Evolutionary conservation across 495 filamentous ascomycete genomes (phyloP).

Genomic region (Xylaria acuta): DNA sequence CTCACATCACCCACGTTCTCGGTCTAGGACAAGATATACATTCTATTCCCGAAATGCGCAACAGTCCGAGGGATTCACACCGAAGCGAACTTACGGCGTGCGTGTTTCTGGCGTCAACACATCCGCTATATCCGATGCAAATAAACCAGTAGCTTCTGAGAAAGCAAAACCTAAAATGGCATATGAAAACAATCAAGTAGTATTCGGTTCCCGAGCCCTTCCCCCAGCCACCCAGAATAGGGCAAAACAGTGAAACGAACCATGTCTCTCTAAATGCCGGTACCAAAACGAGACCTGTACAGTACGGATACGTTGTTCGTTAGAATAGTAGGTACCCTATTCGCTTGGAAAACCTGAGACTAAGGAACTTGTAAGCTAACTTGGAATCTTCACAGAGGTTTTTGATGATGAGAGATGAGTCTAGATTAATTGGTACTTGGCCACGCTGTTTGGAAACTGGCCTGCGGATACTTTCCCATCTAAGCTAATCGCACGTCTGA

Average conservation of each 20-base stretch:
- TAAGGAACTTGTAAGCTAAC: neutral
- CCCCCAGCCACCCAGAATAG: neutral
- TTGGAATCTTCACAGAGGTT: neutral
- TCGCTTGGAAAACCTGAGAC: neutral
- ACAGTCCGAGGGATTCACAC: neutral
- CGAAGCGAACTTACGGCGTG: neutral
- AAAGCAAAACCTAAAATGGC: too few relatives aligned
- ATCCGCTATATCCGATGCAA: neutral
- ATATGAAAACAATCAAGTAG: too few relatives aligned
- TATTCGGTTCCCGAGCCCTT: too few relatives aligned
- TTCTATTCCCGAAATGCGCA: neutral
- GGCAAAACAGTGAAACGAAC: neutral
- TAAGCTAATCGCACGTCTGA: neutral
- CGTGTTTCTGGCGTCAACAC: neutral
- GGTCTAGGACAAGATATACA: neutral
- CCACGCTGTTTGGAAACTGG: neutral
- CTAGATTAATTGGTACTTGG: neutral
- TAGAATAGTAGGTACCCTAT: neutral
- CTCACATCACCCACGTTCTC: neutral
- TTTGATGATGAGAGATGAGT: neutral
- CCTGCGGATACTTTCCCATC: neutral
- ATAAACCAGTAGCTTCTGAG: neutral
- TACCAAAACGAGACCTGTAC: neutral
- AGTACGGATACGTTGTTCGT: neutral
- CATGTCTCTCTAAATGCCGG: neutral